Conservation (phyloP, 169 alveolate species). For the Plasmodium adleri region DNA sequence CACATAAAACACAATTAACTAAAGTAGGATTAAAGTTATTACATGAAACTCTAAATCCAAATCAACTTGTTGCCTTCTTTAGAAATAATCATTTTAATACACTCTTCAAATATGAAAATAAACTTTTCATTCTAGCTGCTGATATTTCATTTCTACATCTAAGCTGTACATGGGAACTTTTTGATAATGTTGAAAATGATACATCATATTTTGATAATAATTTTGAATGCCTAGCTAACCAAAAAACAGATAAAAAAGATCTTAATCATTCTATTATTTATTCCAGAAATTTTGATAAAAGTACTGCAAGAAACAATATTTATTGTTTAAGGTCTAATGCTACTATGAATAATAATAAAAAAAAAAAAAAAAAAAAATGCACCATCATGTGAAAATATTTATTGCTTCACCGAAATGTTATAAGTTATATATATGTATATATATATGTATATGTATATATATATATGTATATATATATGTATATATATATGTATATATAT, state of each 20-base stretch:
- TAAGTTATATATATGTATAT: not conserved
- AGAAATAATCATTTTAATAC: constrained; percentile 77
- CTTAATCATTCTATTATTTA: constrained; percentile 20
- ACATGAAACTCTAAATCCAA: constrained; percentile 57
- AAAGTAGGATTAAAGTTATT: constrained; percentile 69
- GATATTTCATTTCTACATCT: constrained; percentile 74
- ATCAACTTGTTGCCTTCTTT: constrained; percentile 73
- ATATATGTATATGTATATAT: constrained; percentile 1
- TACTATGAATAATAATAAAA: constrained; percentile 18
- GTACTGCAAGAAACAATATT: constrained; percentile 9
- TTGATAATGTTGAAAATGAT: constrained; percentile 75
- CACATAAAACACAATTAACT: constrained; percentile 70
- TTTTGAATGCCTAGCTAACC: constrained; percentile 42
- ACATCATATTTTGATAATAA: constrained; percentile 69
- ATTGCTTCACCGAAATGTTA: not conserved
- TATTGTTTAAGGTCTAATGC: constrained; percentile 29
- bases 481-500: constrained; percentile 20
- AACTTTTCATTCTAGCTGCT: constrained; percentile 61
- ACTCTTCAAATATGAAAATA: constrained; percentile 67
- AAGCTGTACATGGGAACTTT: constrained; percentile 77
- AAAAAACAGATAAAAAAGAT: constrained; percentile 20
- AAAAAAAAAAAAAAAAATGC: constrained; percentile 77
- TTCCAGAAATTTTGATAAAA: constrained; percentile 32
- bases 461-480: not conserved
- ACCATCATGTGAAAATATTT: constrained; percentile 30